Base-by-base conservation (phyloP, 768 basidiomycete genomes). In the Favolaschia claudopus region DNA sequence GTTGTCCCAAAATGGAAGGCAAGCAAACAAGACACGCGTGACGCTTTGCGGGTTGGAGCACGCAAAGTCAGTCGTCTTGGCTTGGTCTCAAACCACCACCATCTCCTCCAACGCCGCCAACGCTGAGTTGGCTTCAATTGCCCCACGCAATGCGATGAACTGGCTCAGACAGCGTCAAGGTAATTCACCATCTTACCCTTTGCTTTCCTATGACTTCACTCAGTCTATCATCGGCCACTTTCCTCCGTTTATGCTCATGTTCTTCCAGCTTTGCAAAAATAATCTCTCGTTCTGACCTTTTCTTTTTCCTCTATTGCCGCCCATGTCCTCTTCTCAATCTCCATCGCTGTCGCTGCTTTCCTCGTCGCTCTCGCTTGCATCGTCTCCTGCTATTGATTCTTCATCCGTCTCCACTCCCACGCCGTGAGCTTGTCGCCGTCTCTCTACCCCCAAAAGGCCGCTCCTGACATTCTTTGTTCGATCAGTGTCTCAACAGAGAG, bases 401-500 rank as follows among this genome's bases (percentile, higher is more conserved):
- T 2, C 20, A 10, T 38, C 52, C 14, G 27, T 37, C 13, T 53
- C 52, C 33, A 24, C 43, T 55, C 34, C 34, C 53, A 46, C 43
- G 37, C 12, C 51, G 58, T 54, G 44, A 60, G 58, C 46, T 32
- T 32, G 28, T 51, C 58, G 7, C 53, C 53, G 51, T 20, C 10
- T 37, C 5, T n/a, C n/a, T 31, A 22, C 40, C 34, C 36, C 4
- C 24, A 43, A 43, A 33, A 32, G 37, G 29, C 15, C 22, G 27
- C 43, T 47, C 17, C 37, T 44, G 37, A 55, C 22, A 49, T 50
- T 62, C 28, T 47, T 51, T 27, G 20, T 31, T n/a, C 24, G 47
- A 45, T 54, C 60, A 53, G 37, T 59, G 34, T 31, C 52, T 27
- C 46, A 52, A 52, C 63, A 58, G 54, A 49, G 43, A 53, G 64